These are phyloP conservation scores for Trichosanthes cucumerina DNA, from an alignment of 306 rosid species.

Conservation along the genomic window DNA sequence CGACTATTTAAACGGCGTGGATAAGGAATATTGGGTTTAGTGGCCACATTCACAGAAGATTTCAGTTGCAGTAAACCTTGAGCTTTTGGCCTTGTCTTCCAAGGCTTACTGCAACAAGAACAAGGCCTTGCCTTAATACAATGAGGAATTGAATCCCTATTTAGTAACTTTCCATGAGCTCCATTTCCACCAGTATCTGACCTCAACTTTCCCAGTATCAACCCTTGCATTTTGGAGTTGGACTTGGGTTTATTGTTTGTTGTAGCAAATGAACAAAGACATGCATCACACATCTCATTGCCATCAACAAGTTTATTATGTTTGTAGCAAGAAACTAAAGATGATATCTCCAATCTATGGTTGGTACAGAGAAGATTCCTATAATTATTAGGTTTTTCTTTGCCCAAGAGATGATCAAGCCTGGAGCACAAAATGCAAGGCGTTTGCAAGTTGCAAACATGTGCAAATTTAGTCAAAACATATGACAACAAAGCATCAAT, in stretches of 20 bases:
- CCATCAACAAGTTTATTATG: conserved; percentile 46
- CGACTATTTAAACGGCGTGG: conserved; percentile 32
- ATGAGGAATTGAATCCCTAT: conserved; percentile 22
- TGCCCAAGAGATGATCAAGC: conserved; percentile 44
- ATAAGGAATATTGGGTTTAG: conserved; percentile 44
- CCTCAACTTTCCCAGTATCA: conserved; percentile 44
- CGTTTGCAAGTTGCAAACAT: conserved; percentile 50
- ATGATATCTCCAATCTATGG: conserved; percentile 55
- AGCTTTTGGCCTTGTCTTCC: conserved; percentile 30
- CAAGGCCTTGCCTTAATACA: conserved; percentile 28
- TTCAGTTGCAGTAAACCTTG: conserved; percentile 30
- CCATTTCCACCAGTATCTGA: conserved; percentile 31
- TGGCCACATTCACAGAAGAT: conserved; percentile 24
- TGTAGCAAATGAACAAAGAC: conserved; percentile 33
- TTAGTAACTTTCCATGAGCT: conserved; percentile 18
- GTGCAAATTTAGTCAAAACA: conserved; percentile 51
- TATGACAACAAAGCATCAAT: conserved; percentile 47
- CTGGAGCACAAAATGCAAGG: conserved; percentile 85
- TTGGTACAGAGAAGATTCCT: conserved; percentile 45
- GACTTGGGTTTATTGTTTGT: conserved; percentile 18
- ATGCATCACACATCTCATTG: conserved; percentile 55
- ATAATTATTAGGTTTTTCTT: conserved; percentile 30
- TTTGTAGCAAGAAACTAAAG: conserved; percentile 40
- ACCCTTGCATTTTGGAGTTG: conserved; percentile 26
- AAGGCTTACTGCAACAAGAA: conserved; percentile 44